Conservation (phyloP, 2,329 filamentous ascomycete genomes). For the Fusarium buharicum region DNA sequence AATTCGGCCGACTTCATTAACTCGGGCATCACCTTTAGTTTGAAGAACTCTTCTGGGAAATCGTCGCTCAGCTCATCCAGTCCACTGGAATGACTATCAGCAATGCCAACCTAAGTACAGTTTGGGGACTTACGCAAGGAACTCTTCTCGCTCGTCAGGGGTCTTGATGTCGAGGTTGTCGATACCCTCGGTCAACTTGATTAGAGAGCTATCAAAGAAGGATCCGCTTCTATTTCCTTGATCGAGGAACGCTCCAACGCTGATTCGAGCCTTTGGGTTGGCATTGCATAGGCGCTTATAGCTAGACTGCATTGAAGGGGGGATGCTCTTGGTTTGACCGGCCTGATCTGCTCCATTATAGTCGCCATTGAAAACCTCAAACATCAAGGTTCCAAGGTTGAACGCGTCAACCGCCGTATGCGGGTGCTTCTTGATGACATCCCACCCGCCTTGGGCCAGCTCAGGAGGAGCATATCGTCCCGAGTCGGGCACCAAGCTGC, state of each 20-base stretch:
- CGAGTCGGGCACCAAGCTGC: conserved; percentile 86
- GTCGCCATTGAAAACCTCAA: conserved; percentile 90
- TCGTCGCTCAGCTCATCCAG: conserved; percentile 89
- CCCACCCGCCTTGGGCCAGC: conserved; percentile 88
- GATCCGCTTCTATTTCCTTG: conserved; percentile 83
- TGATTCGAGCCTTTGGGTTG: conserved; percentile 89
- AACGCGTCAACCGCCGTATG: conserved; percentile 87
- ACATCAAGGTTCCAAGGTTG: conserved; percentile 83
- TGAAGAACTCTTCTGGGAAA: conserved; percentile 98
- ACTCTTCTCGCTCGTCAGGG: conserved; percentile 83
- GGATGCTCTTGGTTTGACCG: conserved; percentile 85
- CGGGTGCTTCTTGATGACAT: conserved; percentile 84
- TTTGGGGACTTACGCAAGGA: conserved; percentile 68
- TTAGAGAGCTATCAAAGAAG: conserved; percentile 93
- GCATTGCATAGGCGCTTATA: conserved; percentile 90
- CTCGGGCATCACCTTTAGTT: conserved; percentile 94
- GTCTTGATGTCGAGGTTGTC: conserved; percentile 92
- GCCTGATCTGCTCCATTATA: conserved; percentile 82
- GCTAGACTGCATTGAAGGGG: conserved; percentile 86
- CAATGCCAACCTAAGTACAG: not conserved
- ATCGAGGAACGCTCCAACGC: conserved; percentile 85
- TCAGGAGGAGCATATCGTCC: conserved; percentile 88
- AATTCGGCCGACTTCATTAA: conserved; percentile 99
- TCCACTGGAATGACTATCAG: conserved; percentile 63
- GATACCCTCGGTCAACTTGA: conserved; percentile 90